Percentiles rank a stretch among this genome's conserved stretches.
Evolutionary conservation across 2,329 filamentous ascomycete genomes (phyloP).

Genomic region (Amauroascus niger): DNA sequence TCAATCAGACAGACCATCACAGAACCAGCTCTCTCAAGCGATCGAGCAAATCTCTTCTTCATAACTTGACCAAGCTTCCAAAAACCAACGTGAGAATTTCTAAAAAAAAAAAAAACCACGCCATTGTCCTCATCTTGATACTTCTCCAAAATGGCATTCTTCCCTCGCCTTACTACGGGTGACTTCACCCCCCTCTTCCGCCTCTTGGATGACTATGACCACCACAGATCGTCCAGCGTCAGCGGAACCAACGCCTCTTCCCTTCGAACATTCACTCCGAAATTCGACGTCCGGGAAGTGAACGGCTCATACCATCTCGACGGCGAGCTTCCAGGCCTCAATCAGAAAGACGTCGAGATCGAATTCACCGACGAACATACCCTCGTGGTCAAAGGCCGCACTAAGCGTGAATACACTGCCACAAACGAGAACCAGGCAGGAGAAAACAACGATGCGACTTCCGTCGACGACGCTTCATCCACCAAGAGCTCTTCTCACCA

Average conservation of each 20-base stretch:
- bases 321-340: slow-evolving; percentile 38
- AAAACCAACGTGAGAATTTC: background rate
- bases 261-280: slow-evolving; percentile 30
- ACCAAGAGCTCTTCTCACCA: slow-evolving; percentile 31
- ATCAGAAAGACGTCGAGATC: slow-evolving; percentile 37
- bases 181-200: slow-evolving; percentile 37
- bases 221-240: slow-evolving; percentile 22
- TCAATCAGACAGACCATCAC: slow-evolving; percentile 2
- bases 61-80: slow-evolving; percentile 9
- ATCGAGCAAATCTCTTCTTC: slow-evolving; percentile 9
- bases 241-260: slow-evolving; percentile 5
- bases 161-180: slow-evolving; percentile 26
- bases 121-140: slow-evolving; percentile 1
- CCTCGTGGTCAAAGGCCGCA: slow-evolving; percentile 35
- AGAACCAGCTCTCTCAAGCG: background rate
- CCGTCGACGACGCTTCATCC: slow-evolving; percentile 18
- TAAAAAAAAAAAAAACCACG: slow-evolving; percentile 9
- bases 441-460: slow-evolving; percentile 13
- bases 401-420: slow-evolving; percentile 28
- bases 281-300: slow-evolving; percentile 38
- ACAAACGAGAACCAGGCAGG: slow-evolving; percentile 18
- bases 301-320: slow-evolving; percentile 36
- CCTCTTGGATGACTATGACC: slow-evolving; percentile 35
- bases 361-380: slow-evolving; percentile 40
- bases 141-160: slow-evolving; percentile 33